phyloP scores from a whole-genome alignment of 2,329 filamentous ascomycete genomes.

The Didymella segeticola region DNA sequence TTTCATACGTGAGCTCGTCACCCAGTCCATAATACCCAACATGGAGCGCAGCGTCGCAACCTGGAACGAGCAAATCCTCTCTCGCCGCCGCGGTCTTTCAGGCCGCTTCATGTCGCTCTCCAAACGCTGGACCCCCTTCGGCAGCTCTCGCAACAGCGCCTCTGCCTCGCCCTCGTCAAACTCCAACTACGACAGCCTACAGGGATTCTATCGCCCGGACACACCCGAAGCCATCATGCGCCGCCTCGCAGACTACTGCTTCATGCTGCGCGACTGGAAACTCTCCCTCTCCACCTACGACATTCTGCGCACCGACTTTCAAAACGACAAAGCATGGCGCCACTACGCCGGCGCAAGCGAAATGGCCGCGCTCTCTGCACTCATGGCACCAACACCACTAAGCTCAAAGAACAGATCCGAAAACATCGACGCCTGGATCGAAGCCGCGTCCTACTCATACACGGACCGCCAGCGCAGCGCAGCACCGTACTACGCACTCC shows the following conservation, averaged over 20 bases:
- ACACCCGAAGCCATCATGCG: conserved; percentile 89
- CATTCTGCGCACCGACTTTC: conserved; percentile 84
- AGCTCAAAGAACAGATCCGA: conserved; percentile 80
- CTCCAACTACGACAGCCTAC: conserved; percentile 78
- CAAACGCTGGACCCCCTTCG: conserved; percentile 86
- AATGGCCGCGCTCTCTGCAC: conserved; percentile 86
- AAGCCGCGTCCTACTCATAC: conserved; percentile 92
- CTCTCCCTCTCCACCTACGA: conserved; percentile 92
- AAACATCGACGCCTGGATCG: conserved; percentile 83
- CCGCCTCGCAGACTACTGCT: conserved; percentile 91
- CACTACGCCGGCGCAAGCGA: conserved; percentile 94
- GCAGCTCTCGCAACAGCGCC: conserved; percentile 66
- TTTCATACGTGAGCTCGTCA: conserved; percentile 93
- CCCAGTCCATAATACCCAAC: conserved; percentile 89
- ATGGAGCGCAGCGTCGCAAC: conserved; percentile 92
- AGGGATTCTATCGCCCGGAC: conserved; percentile 84
- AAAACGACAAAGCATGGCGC: conserved; percentile 95
- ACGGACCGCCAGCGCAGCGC: conserved; percentile 74
- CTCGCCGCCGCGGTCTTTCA: conserved; percentile 82
- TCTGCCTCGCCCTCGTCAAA: conserved; percentile 56
- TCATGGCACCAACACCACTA: conserved; percentile 76
- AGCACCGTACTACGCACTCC: conserved; percentile 78
- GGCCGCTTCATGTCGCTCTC: conserved; percentile 95
- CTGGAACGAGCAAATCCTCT: conserved; percentile 98
- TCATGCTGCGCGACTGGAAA: conserved; percentile 97